Evolutionary conservation across 441 rosid genomes (phyloP), one percentile per base, ranked within the genome.

Genomic region (Omphalea diandra): DNA sequence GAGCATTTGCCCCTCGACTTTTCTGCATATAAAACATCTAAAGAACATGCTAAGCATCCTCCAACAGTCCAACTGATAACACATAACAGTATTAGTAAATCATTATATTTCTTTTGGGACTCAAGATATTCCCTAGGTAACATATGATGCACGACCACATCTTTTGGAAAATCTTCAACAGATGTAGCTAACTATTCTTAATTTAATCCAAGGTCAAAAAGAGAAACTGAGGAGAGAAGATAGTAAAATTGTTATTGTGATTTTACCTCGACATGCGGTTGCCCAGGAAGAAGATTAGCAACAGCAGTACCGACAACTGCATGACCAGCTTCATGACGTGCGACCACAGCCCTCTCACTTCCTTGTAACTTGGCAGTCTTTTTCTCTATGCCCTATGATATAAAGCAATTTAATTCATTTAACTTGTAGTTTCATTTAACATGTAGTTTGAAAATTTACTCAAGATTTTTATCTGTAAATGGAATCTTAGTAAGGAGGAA

Each of bases 251-350:
- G 27, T 32, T 46, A 20, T 12, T 32, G 11, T 29, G 43, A 40
- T 52, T 80, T 81, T 83, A 96, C 98, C 99, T 96, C 94, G 47
- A 91, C 98, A 55, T 94, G 92, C 49, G 99, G 86, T 75, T 93
- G 98, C 73, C 98, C 96, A 78, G 84, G 79, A 74, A 96, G 93
- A 73, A 96, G 91, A 53, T 79, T 90, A 52, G 98, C 98, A 63
- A 96, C 95, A 44, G 99, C 99, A 47, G 99, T 91, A 75, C 97
- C 94, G 44, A 95, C 99, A 26, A 95, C 96, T 6, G 99, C 99
- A 83, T 95, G 99, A 18, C 99, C 99, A 64, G 94, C 98, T 86
- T 96, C 98, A 73, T 96, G 99, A 43, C 94, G 91, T 76, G 99
- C 98, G 74, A 96, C 98, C 17, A 93, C 99, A 68, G 87, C 98